Base-by-base conservation (phyloP, 2,329 filamentous ascomycete species). In the Mollisiaceae sp. region DNA sequence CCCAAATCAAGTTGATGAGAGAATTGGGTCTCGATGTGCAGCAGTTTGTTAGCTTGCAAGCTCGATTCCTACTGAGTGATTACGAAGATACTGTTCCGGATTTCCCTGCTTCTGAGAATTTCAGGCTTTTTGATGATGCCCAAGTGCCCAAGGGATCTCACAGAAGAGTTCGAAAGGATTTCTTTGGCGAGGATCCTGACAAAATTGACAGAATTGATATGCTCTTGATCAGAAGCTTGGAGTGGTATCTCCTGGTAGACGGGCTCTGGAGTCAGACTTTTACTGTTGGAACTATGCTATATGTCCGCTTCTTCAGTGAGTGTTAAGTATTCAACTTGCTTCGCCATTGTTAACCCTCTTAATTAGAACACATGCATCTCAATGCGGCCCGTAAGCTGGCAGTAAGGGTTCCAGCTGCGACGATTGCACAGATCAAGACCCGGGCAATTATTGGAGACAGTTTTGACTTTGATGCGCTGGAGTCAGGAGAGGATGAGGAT, bases 241-340 rank as follows among this genome's bases (percentile, higher is more conserved):
- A 96, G 74, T 98, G 94, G 94, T 89, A 94, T 76, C 80, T 92
- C 65, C 84, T 92, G 63, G 85, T 94, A 9, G 86, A 91, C 59
- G 89, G 86, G 14, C 84, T 91, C 62, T 94, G 90, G 89, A 81
- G 84, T 18, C 83, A 89, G 65, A 88, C 92, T 24, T 92, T 94
- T 72, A 79, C 81, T 20, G 83, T 88, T 63, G 88, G 92, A 50
- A 86, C 86, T 36, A 84, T 88, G 71, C 85, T 94, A n/a, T 92
- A 97, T 79, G 91, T 91, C 74, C 89, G 89, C 67, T 93, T 97
- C 74, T 83, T 97, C 56, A 85, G 93, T 96, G 86, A 82, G 92
- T 85, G 45, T n/a, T 47, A 56, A 38, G 27, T 57, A 56, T 60
- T 58, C 15, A 24, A 27, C 18, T 50, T 20, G 45, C 24, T 56